phyloP scores from a whole-genome alignment of 495 filamentous ascomycete species.

The Penicillium turbatum region DNA sequence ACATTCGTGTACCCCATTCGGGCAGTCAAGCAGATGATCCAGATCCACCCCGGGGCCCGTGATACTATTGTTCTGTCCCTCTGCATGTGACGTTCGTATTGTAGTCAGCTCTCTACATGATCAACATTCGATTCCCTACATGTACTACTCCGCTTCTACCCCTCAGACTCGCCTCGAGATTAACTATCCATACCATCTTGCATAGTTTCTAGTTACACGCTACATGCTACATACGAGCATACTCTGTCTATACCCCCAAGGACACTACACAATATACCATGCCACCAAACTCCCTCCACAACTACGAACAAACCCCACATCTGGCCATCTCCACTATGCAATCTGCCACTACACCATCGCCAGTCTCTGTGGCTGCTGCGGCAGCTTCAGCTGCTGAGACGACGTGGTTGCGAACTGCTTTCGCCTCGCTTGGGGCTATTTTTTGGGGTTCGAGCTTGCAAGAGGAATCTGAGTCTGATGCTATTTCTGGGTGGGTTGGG shows the following conservation, averaged over 20 bases:
- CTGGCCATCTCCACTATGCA: background rate
- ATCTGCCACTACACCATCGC: background rate
- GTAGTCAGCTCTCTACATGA: no score
- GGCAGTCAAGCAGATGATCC: background rate
- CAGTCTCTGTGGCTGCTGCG: background rate
- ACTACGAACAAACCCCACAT: background rate
- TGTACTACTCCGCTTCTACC: no score
- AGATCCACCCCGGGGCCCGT: background rate
- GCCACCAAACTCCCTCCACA: background rate
- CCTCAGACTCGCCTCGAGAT: no score
- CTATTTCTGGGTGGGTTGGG: conserved; percentile 24
- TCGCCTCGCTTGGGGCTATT: conserved; percentile 12
- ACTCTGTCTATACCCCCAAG: background rate
- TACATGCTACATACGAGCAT: background rate
- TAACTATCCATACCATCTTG: no score
- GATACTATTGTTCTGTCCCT: background rate
- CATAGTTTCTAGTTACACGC: no score
- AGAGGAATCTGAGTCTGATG: conserved; percentile 19
- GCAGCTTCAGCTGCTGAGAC: background rate
- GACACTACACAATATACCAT: background rate
- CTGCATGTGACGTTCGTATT: background rate
- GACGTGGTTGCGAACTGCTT: conserved; percentile 12
- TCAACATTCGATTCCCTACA: no score
- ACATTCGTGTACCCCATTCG: no score
- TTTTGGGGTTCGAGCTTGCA: conserved; percentile 2